Base-by-base conservation (phyloP, 2,329 filamentous ascomycete genomes). In the Microcera coccophila region DNA sequence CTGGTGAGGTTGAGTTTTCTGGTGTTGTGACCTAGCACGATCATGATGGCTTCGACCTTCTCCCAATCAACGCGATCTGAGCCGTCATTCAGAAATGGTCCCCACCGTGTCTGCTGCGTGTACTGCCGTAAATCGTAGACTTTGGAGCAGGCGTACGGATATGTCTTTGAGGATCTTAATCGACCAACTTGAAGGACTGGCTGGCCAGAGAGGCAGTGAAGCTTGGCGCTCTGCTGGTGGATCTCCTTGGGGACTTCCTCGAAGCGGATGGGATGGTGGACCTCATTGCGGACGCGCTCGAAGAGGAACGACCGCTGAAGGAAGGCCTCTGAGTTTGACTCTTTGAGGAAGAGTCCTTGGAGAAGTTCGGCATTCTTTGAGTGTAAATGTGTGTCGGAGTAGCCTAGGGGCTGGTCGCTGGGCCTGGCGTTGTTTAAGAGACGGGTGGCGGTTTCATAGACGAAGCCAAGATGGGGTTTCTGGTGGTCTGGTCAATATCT, bases 51-150 rank as follows among this genome's bases (percentile, higher is more conserved):
- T 63, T 90, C 86, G 10, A 90, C 67, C 66, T 86, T 87, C 63
- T 90, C 85, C 87, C 87, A 91, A 62, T 91, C 85, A 0, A 87
- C 82, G 4, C 65, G 63, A 39, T 72, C 73, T 3, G 70, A 74
- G 2, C 75, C 78, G 56, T 90, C 85, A 38, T 77, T 68, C 56
- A 75, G 67, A 55, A 87, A 90, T 0, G 87, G 87, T 0, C 87
- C 87, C 85, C 86, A 90, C 26, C 72, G 61, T 1, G 76, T 83
- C 19, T 64, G 61, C 2, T 67, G 60, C 0, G 77, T 84, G 62
- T 88, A 87, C 50, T 83, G 74, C 1, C 86, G 73, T 36, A 90
- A 64, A 58, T 90, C 85, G 52, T 90, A 91, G 3, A 90, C 84
- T 48, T 79, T 78, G 35, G 80, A 78, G 41, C 80, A 75, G 2